Percentiles rank a stretch among this genome's conserved stretches.
Evolutionary conservation across 352 stramenopile genomes (phyloP).

Genomic region (Plasmopara viticola): DNA sequence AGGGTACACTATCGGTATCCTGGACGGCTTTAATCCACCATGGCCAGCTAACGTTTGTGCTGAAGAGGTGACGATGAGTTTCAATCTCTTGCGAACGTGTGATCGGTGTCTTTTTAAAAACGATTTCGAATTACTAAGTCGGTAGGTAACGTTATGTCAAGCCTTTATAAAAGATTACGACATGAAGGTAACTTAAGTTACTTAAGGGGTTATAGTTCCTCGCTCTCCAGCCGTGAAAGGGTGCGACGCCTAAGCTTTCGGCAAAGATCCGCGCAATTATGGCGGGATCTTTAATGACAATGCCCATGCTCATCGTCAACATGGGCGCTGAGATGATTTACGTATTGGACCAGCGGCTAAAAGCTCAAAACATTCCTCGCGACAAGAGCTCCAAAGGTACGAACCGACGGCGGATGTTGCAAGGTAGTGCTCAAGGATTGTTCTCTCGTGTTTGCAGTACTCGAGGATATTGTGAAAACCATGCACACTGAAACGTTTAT

Average conservation of each 20-base stretch:
- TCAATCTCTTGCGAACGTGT: too few species aligned
- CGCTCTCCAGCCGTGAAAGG: not conserved
- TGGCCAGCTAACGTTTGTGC: too few species aligned
- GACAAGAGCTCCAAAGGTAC: conserved; percentile 85
- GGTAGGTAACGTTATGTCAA: too few species aligned
- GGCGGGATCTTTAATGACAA: conserved; percentile 70
- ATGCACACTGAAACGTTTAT: conserved; percentile 92
- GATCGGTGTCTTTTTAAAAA: too few species aligned
- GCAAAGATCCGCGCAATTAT: conserved; percentile 19
- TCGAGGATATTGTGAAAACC: conserved; percentile 89
- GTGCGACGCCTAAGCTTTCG: not conserved
- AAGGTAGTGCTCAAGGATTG: not conserved
- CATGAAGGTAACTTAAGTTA: too few species aligned
- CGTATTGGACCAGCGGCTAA: conserved; percentile 88
- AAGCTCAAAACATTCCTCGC: conserved; percentile 84
- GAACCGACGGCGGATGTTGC: not conserved
- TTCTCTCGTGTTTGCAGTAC: conserved; percentile 37
- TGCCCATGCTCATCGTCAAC: conserved; percentile 91
- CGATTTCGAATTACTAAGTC: too few species aligned
- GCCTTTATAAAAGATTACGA: too few species aligned
- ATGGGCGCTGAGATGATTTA: conserved; percentile 94
- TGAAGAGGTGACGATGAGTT: too few species aligned
- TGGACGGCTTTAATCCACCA: too few species aligned
- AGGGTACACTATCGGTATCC: too few species aligned
- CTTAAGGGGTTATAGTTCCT: too few species aligned